Percentiles rank a stretch among this genome's conserved stretches.
Evolutionary conservation across 1,139 yeast genomes (phyloP).

Genomic region (Diutina neorugosa): DNA sequence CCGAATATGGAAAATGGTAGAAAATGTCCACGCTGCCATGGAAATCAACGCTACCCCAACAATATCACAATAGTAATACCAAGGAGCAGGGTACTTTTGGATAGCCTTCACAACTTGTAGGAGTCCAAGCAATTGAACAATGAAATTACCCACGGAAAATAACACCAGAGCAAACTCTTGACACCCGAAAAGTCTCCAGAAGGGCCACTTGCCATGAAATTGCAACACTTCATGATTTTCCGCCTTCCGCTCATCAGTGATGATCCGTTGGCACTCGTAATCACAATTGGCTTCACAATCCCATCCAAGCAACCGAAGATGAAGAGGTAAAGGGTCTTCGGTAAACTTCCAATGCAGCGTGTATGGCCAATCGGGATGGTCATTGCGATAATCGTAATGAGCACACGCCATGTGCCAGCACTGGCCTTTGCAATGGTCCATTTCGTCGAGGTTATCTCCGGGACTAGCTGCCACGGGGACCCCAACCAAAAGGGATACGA

Average conservation of each 20-base stretch:
- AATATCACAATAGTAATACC: slow-evolving; percentile 22
- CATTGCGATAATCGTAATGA: slow-evolving; percentile 17
- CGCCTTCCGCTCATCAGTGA: slow-evolving; percentile 43
- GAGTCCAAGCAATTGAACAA: slow-evolving; percentile 62
- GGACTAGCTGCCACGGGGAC: slow-evolving; percentile 38
- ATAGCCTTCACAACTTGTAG: slow-evolving; percentile 17
- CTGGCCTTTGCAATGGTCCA: slow-evolving; percentile 48
- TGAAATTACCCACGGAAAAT: slow-evolving; percentile 68
- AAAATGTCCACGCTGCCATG: slow-evolving; percentile 80
- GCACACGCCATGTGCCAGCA: slow-evolving; percentile 39
- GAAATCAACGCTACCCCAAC: slow-evolving; percentile 34
- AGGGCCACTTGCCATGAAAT: slow-evolving; percentile 98
- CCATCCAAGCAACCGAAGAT: slow-evolving; percentile 53
- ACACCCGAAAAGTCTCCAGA: slow-evolving; percentile 54
- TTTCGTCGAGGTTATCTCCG: slow-evolving; percentile 70
- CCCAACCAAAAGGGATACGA: not conserved
- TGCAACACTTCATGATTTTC: slow-evolving; percentile 48
- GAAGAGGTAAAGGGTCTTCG: slow-evolving; percentile 25
- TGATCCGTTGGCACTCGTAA: slow-evolving; percentile 73
- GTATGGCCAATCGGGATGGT: slow-evolving; percentile 12
- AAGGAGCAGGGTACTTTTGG: slow-evolving; percentile 5
- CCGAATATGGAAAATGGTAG: slow-evolving; percentile 78
- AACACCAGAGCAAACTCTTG: slow-evolving; percentile 80
- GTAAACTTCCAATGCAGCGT: slow-evolving; percentile 24
- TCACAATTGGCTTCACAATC: slow-evolving; percentile 77